Percentiles rank a stretch among this genome's conserved stretches.
These are phyloP conservation scores for Lepidium sativum DNA, from an alignment of 345 rosid genomes.

Conservation along the genomic window DNA sequence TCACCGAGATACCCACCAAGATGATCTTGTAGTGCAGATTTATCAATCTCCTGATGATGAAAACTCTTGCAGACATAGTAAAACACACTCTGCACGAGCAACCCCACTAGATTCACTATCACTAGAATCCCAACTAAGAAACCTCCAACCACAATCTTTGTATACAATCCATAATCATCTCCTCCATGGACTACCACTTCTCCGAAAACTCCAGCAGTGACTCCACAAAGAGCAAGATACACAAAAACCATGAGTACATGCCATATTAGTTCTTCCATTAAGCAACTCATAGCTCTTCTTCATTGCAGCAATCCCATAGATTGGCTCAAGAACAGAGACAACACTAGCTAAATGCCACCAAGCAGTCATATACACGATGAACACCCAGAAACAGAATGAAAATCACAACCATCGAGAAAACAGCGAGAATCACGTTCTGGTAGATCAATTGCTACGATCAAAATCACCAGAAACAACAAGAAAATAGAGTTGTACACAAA, in stretches of 20 bases:
- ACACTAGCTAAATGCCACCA: constrained; percentile 96
- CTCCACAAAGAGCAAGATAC: constrained; percentile 44
- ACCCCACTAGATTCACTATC: constrained; percentile 75
- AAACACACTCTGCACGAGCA: constrained; percentile 89
- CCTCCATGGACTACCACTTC: constrained; percentile 76
- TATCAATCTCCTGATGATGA: constrained; percentile 79
- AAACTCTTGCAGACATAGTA: constrained; percentile 91
- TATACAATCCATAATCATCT: constrained; percentile 41
- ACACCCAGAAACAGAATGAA: constrained; percentile 51
- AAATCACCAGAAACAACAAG: constrained; percentile 36
- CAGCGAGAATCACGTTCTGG: constrained; percentile 33
- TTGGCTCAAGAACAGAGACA: constrained; percentile 77
- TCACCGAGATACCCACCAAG: constrained; percentile 96
- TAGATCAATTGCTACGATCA: constrained; percentile 48
- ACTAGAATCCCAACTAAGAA: constrained; percentile 74
- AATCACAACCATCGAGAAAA: constrained; percentile 38
- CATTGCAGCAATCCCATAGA: constrained; percentile 70
- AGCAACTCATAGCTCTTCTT: constrained; percentile 84
- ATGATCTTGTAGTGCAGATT: constrained; percentile 64
- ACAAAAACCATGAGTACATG: constrained; percentile 53
- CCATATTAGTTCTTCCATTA: constrained; percentile 57
- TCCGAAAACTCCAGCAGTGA: constrained; percentile 39
- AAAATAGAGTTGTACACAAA: constrained; percentile 50
- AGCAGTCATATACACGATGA: constrained; percentile 81
- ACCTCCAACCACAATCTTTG: constrained; percentile 64